Evolutionary conservation across 306 rosid genomes (phyloP), one percentile per base, ranked within the genome.

Genomic region (Trifolium subterraneum): DNA sequence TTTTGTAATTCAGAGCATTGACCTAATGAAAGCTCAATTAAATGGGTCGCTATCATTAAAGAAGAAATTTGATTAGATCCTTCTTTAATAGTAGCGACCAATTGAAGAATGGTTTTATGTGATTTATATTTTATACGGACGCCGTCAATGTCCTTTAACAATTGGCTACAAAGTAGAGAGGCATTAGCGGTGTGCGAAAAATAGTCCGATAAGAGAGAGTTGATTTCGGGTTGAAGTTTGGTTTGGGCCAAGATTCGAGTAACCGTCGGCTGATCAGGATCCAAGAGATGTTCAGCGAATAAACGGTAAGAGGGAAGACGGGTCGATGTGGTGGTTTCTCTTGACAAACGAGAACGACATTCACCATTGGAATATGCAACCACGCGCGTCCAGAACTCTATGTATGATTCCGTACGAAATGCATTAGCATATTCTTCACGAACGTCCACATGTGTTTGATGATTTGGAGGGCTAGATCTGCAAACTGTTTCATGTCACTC

Each of bases 371-470:
- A 75, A 50, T 84, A 50, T 0, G 84, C 41, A 9, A 73, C n/a
- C 72, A 93, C 92, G 55, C 85, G 93, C 67, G 92, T 84, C 97
- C 97, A 93, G 6, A 90, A 93, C 1, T 90, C 92, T 0, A 89
- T 50, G 76, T 91, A 91, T 9, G 98, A 93, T 45, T 89, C 89
- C 0, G 98, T 93, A 3, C 97, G 98, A 8, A 93, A 89, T 52
- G 93, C 96, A 25, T 86, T 87, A 0, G 90, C 97, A 6, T 90
- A 90, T 79, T 90, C 97, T 45, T 90, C 97, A 7, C 84, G 69
- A 7, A 93, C 87, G 35, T 93, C 92, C 36, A 82, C 86, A 0
- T 29, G 2, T 0, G 41, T 47, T 71, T 87, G 23, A 6, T 47
- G 10, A 14, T 59, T 82, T 35, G 72, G 71, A 18, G 78, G 42